Percentiles rank a stretch among this genome's conserved stretches.
These are phyloP conservation scores for Adansonia gregorii DNA, from an alignment of 441 rosid species.

Conservation along the genomic window DNA sequence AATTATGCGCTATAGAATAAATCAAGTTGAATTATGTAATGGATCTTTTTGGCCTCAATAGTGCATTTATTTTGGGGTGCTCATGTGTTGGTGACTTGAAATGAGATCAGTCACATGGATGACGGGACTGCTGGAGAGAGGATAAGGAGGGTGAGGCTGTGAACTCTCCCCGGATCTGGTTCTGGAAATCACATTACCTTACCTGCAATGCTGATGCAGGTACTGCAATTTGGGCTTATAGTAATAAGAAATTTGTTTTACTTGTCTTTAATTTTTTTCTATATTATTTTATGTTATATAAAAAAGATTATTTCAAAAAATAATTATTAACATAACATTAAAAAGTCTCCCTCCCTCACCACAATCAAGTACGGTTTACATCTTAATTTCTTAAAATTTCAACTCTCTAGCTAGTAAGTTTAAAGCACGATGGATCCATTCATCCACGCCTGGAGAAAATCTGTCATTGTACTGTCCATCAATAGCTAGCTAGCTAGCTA, in stretches of 20 bases:
- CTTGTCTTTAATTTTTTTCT: background rate
- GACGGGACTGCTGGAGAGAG: background rate
- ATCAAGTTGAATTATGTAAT: background rate
- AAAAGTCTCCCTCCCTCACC: too few species aligned
- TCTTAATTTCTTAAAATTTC: background rate
- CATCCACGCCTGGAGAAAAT: background rate
- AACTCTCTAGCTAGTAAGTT: background rate
- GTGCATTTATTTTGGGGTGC: background rate
- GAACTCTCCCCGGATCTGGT: background rate
- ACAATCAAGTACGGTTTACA: too few species aligned
- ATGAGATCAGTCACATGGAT: background rate
- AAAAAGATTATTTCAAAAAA: too few species aligned
- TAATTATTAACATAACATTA: too few species aligned
- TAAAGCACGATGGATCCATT: background rate
- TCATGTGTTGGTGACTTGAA: background rate
- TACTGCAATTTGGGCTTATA: background rate
- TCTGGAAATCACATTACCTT: background rate
- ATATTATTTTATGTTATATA: background rate
- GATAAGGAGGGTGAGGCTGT: slow-evolving; percentile 7
- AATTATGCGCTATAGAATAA: background rate
- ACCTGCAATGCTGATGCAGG: background rate
- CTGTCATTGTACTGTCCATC: background rate
- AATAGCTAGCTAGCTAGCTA: background rate
- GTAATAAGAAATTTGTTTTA: too few species aligned
- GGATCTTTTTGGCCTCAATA: background rate